Conservation (phyloP, 2,329 filamentous ascomycete species). For the Fusarium oxysporum region DNA sequence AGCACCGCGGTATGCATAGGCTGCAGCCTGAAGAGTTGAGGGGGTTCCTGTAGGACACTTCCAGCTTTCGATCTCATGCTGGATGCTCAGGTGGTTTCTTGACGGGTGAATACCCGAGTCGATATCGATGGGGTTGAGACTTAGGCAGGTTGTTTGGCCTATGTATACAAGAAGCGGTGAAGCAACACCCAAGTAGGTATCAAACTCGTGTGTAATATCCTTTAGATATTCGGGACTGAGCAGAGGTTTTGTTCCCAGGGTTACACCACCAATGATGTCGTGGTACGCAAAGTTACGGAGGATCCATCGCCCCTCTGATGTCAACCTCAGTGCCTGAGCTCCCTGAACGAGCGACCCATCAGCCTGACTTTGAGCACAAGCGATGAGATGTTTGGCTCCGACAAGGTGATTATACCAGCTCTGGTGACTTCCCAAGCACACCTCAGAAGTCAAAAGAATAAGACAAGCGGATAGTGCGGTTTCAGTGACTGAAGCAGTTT, state of each 20-base stretch:
- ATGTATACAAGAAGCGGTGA: background rate
- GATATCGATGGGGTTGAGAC: background rate
- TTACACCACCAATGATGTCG: background rate
- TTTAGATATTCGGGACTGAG: background rate
- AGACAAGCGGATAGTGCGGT: background rate
- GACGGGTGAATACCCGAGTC: fast-evolving
- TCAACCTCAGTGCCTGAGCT: background rate
- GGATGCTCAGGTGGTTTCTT: background rate
- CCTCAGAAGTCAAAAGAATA: background rate
- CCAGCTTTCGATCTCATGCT: background rate
- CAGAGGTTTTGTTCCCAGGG: background rate
- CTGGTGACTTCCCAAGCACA: background rate
- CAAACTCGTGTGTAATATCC: background rate
- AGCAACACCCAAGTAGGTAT: background rate
- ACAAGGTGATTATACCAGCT: background rate
- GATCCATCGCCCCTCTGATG: background rate
- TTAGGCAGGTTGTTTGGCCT: background rate
- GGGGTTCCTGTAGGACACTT: background rate
- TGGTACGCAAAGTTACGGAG: background rate
- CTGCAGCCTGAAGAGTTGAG: background rate
- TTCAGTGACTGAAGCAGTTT: background rate
- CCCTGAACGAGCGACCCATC: background rate
- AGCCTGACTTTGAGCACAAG: background rate
- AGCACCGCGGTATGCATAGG: background rate
- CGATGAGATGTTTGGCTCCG: background rate